A percentile compares a stretch with the other conserved stretches of the same genome.
These are phyloP conservation scores for Colletotrichum sp. DNA, from an alignment of 2,329 filamentous ascomycete species.

Conservation along the genomic window DNA sequence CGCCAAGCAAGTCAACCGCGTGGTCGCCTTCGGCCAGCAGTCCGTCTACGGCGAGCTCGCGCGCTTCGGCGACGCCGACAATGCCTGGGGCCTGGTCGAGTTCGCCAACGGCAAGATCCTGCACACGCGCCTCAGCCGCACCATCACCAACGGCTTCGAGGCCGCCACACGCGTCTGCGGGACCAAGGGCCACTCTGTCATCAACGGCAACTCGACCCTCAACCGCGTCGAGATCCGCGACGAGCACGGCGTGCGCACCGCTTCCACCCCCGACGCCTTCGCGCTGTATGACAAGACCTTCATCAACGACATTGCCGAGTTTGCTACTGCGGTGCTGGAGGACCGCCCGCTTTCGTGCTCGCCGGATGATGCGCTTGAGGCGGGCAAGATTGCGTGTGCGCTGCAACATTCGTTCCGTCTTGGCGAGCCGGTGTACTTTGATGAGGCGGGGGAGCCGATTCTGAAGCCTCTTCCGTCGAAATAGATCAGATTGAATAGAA, in stretches of 20 bases:
- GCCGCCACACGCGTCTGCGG: conserved; percentile 24
- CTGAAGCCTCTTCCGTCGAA: not conserved
- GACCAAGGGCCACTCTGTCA: conserved; percentile 32
- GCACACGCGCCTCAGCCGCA: conserved; percentile 36
- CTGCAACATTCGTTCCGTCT: not conserved
- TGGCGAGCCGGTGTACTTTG: not conserved
- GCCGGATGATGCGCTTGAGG: not conserved
- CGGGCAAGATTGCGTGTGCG: not conserved
- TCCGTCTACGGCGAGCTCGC: not conserved
- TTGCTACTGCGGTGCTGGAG: not conserved
- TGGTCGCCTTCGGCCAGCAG: not conserved
- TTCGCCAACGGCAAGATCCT: conserved; percentile 40
- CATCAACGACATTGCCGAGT: not conserved
- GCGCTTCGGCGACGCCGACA: conserved; percentile 30
- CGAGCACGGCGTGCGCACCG: not conserved
- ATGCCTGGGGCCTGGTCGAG: conserved; percentile 38
- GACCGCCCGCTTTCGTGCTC: not conserved
- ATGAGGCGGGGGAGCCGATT: not conserved
- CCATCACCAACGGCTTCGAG: conserved; percentile 39
- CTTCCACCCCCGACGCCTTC: not conserved
- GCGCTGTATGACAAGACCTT: not conserved
- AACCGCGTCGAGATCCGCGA: not conserved
- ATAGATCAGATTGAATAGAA: not conserved
- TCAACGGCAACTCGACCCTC: conserved; percentile 24
- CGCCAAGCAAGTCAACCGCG: not conserved